Evolutionary conservation across 306 rosid genomes (phyloP).

Genomic region (Quercus robur): DNA sequence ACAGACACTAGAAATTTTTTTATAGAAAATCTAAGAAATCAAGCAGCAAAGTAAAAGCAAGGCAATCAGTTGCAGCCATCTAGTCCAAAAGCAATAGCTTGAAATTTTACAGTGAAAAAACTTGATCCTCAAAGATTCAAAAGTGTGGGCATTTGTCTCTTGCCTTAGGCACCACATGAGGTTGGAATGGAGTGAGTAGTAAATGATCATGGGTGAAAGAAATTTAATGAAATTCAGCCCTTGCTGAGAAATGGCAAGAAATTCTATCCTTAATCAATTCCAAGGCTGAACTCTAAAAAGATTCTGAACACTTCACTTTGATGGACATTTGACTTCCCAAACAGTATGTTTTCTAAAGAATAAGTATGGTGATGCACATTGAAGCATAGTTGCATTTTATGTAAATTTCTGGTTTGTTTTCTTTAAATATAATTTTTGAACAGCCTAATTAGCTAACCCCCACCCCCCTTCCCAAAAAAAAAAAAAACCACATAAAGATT

Average conservation of each 20-base stretch:
- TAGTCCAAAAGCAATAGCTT: neutral
- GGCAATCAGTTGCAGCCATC: neutral
- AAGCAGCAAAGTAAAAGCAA: neutral
- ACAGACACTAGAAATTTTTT: neutral
- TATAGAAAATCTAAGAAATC: neutral
- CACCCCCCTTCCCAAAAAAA: no score
- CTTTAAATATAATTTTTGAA: neutral
- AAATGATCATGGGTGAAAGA: neutral
- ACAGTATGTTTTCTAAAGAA: neutral
- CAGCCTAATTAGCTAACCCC: neutral
- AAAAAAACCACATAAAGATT: no score
- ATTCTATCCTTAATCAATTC: neutral
- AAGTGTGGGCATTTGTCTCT: neutral
- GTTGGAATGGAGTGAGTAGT: neutral
- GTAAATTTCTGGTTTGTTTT: neutral
- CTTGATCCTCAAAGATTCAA: neutral
- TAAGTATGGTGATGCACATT: neutral
- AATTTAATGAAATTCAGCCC: neutral
- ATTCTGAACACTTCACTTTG: neutral
- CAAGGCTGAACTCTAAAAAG: neutral
- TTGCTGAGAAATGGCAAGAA: neutral
- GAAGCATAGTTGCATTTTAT: neutral
- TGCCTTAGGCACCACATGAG: neutral
- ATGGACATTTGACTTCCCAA: neutral
- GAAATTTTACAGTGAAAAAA: neutral